phyloP scores from a whole-genome alignment of 352 stramenopile species.

The Globisporangium yorkense region DNA sequence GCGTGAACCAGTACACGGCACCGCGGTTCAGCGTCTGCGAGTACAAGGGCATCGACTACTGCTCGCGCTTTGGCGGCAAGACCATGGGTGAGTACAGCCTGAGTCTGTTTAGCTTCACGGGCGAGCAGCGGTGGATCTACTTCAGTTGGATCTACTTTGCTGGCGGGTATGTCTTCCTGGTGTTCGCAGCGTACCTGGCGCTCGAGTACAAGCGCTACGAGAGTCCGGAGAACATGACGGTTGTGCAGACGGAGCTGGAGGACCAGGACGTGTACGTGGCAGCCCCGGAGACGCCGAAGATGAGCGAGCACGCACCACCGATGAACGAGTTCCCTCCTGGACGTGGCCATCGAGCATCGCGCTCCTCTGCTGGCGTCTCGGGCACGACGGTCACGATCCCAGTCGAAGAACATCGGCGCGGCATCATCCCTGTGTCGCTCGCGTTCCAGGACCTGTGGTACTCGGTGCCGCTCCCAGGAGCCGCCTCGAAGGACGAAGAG shows the following conservation, averaged over 20 bases:
- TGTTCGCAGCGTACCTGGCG: constrained; percentile 26
- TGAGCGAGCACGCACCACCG: neutral
- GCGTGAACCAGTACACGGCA: constrained; percentile 58
- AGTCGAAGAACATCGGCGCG: constrained; percentile 2
- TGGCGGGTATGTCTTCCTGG: constrained; percentile 37
- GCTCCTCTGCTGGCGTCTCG: constrained; percentile 1
- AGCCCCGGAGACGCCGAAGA: constrained; percentile 6
- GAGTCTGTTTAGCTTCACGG: constrained; percentile 40
- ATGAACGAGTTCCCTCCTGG: constrained; percentile 4
- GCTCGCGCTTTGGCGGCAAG: constrained; percentile 20
- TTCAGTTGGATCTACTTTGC: constrained; percentile 50
- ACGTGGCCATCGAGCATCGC: neutral
- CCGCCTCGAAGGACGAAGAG: constrained; percentile 24
- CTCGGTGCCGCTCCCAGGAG: constrained; percentile 39
- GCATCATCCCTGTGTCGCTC: constrained; percentile 31
- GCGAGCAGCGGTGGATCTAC: constrained; percentile 48
- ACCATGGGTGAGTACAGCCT: constrained; percentile 45
- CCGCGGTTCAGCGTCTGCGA: constrained; percentile 35
- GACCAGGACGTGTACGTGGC: constrained; percentile 12
- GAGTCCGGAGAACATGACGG: constrained; percentile 37
- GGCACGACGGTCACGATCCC: constrained; percentile 13
- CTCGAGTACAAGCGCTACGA: constrained; percentile 54
- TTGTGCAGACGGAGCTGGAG: constrained; percentile 25
- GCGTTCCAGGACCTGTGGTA: constrained; percentile 56
- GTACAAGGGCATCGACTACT: constrained; percentile 54